A percentile compares a stretch with the other conserved stretches of the same genome.
phyloP scores from a whole-genome alignment of 768 basidiomycete species.

The Paxillus ammoniavirescens region DNA sequence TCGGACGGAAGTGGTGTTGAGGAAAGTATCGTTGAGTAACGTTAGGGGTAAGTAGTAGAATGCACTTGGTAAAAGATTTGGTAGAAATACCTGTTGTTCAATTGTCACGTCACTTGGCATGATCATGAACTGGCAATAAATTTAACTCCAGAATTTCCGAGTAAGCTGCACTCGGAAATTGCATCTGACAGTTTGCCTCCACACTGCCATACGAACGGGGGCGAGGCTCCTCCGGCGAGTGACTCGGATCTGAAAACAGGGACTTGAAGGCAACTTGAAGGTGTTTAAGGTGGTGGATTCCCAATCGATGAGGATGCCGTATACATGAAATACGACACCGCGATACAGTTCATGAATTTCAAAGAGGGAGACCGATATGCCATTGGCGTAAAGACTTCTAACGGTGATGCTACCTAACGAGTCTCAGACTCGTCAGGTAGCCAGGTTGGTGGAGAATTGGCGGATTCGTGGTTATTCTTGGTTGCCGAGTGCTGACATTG shows the following conservation, averaged over 20 bases:
- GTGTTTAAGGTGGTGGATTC: conserved; percentile 61
- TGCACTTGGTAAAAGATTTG: background rate
- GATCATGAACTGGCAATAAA: conserved; percentile 29
- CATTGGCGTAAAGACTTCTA: conserved; percentile 8
- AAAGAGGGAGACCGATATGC: conserved; percentile 8
- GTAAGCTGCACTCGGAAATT: conserved; percentile 60
- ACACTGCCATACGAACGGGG: conserved; percentile 44
- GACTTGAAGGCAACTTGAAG: conserved; percentile 27
- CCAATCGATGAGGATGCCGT: conserved; percentile 78
- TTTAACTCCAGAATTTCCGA: conserved; percentile 52
- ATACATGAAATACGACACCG: conserved; percentile 71
- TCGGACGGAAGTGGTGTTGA: background rate
- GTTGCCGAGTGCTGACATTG: too few relatives aligned
- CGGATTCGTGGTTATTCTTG: too few relatives aligned
- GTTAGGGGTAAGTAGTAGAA: conserved; percentile 3
- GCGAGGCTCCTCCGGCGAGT: conserved; percentile 43
- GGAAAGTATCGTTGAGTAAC: background rate
- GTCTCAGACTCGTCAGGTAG: too few relatives aligned
- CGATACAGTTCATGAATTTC: conserved; percentile 19
- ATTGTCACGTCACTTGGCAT: conserved; percentile 36
- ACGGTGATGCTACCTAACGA: too few relatives aligned
- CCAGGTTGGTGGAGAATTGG: too few relatives aligned
- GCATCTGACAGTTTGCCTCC: conserved; percentile 56
- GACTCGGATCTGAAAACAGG: conserved; percentile 15
- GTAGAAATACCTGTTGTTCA: too few relatives aligned